Base-by-base conservation (phyloP, 805 yeast genomes). In the Metschnikowia noctiluminum region DNA sequence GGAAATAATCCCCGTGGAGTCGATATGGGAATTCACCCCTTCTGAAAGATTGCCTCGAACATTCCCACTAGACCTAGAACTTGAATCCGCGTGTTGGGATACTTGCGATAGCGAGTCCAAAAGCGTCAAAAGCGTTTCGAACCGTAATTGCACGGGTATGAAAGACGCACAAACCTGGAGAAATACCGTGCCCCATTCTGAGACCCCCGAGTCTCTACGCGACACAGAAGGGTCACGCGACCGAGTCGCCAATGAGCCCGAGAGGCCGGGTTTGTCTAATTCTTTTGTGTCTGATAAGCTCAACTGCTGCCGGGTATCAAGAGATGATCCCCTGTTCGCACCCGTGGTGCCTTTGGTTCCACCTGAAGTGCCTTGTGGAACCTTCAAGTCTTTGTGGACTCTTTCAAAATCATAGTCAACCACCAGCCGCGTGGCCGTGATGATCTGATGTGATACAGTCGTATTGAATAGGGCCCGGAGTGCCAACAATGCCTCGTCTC, bases 61-160 rank as follows among this genome's bases (percentile, higher is more conserved):
- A 3, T 5, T 30, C 12, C 32, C 32, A 10, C 32, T 30, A 9
- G 32, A 10, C 32, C 6, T 30, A 3, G 32, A 5, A 5, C 13
- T n/a, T 27, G 21, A n/a, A 9, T 60, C 48, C 3, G 58, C 46
- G 14, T 56, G 53, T 3, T 58, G 54, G 11, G 69, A 55, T 2
- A 64, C 46, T 2, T 50, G 28, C 42, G 65, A 54, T 49, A 68
- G 49, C 28, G 66, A 66, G 10, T 69, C 58, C 8, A 67, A 63
- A 53, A 62, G 61, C 2, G 84, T 70, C 12, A 80, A 63, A 38
- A 88, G 70, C 2, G 86, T 76, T 28, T 82, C 69, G 68, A 86
- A 89, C 53, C 96, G 73, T 54, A 82, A 74, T 61, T 82, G 96
- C 35, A 83, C 94, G 0, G 89, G 97, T 9, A 89, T 80, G 79